Base-by-base conservation (phyloP, 2,329 filamentous ascomycete genomes). In the Fusarium dlaminii region DNA sequence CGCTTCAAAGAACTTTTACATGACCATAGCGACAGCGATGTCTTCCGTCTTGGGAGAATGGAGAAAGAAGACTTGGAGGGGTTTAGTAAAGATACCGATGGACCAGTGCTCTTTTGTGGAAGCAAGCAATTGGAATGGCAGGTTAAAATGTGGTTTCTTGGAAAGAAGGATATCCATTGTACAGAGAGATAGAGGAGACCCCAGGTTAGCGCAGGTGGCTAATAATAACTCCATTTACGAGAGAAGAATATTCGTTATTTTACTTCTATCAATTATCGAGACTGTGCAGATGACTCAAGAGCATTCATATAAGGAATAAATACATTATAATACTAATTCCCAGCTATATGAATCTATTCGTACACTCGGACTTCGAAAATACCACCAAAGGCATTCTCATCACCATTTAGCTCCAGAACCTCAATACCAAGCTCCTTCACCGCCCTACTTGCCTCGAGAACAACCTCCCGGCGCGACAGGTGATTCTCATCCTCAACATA, bases 51-150 rank as follows among this genome's bases (percentile, higher is more conserved):
- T 5, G 29, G 40, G 0, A 54, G 66, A 22, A 63, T 68, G n/a
- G 55, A 55, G 15, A 30, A 17, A 11, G 8, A 30, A 29, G 55
- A 55, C 5, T 6, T 68, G 6, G 40, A 42, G 2, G 9, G 8
- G 4, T 2, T 68, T 2, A 14, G n/a, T 2, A 8, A 4, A 3
- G 1, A n/a, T 8, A 24, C 0, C 3, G 17, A 43, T 6, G 40
- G 37, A 0, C 30, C 36, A 3, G 64, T 68, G 18, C 15, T 68
- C 0, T 68, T 68, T 15, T 68, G 66, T 8, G 64, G 66, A 0
- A 62, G 64, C 7, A 68, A 63, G 6, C 66, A 68, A 9, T 22
- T 68, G 8, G 66, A 68, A 9, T 68, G 66, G 66, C 64, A 68
- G 15, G 55, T 63, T 2, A 68, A 55, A 14, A 63, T 68, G 64